Evolutionary conservation across 129 eudicot genomes (phyloP).

Genomic region (Helichrysum umbraculigerum): DNA sequence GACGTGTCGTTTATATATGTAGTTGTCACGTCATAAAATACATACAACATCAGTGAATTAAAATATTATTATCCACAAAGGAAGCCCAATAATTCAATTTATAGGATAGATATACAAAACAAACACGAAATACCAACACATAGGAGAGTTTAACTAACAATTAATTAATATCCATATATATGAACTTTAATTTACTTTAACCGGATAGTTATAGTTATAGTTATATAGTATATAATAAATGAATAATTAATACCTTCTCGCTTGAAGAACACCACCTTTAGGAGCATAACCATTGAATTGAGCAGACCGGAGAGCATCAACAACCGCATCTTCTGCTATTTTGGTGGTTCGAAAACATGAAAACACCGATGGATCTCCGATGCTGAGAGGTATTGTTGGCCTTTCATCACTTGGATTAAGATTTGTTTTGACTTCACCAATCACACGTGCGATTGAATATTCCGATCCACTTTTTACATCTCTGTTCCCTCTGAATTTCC

Average conservation of each 20-base stretch:
- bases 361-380: slow-evolving; percentile 60
- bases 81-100: too few species aligned
- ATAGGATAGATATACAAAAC: too few species aligned
- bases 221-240: too few species aligned
- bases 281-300: slow-evolving; percentile 55
- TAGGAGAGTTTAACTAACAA: too few species aligned
- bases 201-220: too few species aligned
- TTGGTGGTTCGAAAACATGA: slow-evolving; percentile 49
- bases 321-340: slow-evolving; percentile 54
- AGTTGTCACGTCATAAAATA: too few species aligned
- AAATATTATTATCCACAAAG: too few species aligned
- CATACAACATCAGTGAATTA: too few species aligned
- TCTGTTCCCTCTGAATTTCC: slow-evolving; percentile 42
- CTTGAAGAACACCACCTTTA: slow-evolving; percentile 42
- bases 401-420: slow-evolving; percentile 37
- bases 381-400: slow-evolving; percentile 44
- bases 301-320: slow-evolving; percentile 50
- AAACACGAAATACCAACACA: too few species aligned
- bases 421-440: slow-evolving; percentile 32
- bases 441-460: slow-evolving; percentile 45
- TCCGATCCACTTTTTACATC: slow-evolving; percentile 29
- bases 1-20: too few species aligned
- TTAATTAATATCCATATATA: neutral
- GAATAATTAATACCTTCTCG: slow-evolving; percentile 36
- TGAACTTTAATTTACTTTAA: neutral